These are phyloP conservation scores for Entomortierella chlamydospora DNA, from an alignment of 192 early-diverging fungal species.

Conservation along the genomic window DNA sequence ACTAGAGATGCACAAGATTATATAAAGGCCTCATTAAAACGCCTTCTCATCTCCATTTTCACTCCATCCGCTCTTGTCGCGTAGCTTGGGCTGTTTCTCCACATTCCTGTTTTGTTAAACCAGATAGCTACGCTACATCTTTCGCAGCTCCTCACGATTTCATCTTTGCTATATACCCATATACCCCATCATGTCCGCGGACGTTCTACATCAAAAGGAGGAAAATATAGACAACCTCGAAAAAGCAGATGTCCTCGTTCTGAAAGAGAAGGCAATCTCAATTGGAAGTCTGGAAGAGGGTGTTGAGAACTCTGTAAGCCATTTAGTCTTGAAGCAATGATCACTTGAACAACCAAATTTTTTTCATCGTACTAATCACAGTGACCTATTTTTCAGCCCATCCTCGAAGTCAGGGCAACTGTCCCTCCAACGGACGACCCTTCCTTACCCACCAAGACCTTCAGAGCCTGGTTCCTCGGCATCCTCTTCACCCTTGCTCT, in stretches of 20 bases:
- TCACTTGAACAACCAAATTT: too few relatives aligned
- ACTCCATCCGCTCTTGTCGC: too few relatives aligned
- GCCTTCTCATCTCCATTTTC: too few relatives aligned
- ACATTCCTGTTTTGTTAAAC: too few relatives aligned
- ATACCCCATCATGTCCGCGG: conserved; percentile 18
- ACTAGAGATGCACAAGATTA: too few relatives aligned
- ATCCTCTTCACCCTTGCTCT: conserved; percentile 72
- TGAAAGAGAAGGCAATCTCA: conserved; percentile 27
- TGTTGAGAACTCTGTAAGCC: conserved; percentile 57
- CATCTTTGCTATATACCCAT: too few relatives aligned
- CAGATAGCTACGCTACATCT: too few relatives aligned
- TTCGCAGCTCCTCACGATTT: too few relatives aligned
- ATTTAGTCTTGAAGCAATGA: not conserved
- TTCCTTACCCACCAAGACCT: conserved; percentile 73
- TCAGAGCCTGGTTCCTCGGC: conserved; percentile 80
- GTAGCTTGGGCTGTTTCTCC: too few relatives aligned
- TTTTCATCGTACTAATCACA: not conserved
- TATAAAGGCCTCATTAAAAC: too few relatives aligned
- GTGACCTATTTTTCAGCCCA: conserved; percentile 53
- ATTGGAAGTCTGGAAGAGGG: conserved; percentile 24
- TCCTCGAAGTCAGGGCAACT: conserved; percentile 76
- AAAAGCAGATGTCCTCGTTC: conserved; percentile 13
- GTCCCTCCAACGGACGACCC: conserved; percentile 80
- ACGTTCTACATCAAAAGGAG: conserved; percentile 27
- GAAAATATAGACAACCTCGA: conserved; percentile 17